These are phyloP conservation scores for Tilletia walkeri DNA, from an alignment of 1,284 basidiomycete genomes.

Conservation along the genomic window DNA sequence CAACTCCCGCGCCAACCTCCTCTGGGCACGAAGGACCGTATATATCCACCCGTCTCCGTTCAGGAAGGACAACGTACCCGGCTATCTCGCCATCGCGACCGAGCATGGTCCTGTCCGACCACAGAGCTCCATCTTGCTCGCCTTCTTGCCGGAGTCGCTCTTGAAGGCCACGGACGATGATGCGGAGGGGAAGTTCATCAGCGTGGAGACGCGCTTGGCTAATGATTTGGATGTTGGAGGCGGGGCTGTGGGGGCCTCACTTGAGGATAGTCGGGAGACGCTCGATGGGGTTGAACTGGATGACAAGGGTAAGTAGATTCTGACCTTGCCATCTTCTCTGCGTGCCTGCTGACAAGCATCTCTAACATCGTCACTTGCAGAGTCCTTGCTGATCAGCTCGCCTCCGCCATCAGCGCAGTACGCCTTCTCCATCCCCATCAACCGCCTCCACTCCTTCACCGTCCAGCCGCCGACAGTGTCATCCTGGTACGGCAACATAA, in stretches of 20 bases:
- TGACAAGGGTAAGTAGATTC: constrained; percentile 14
- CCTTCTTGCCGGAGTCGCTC: constrained; percentile 66
- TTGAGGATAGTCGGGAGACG: constrained; percentile 66
- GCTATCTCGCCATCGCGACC: constrained; percentile 62
- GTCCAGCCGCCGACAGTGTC: constrained; percentile 65
- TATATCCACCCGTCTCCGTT: constrained; percentile 78
- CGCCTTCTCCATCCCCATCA: constrained; percentile 87
- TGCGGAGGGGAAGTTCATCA: constrained; percentile 82
- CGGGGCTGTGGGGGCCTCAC: constrained; percentile 42
- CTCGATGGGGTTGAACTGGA: constrained; percentile 26
- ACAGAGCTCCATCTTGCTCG: constrained; percentile 32
- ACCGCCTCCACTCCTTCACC: constrained; percentile 83
- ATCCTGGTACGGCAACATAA: constrained; percentile 71
- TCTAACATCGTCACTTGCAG: constrained; percentile 13
- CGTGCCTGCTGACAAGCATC: background rate
- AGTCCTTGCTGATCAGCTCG: constrained; percentile 34
- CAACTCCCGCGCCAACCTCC: constrained; percentile 12
- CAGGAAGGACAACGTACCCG: constrained; percentile 85
- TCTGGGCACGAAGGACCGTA: constrained; percentile 27
- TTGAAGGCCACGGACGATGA: constrained; percentile 60
- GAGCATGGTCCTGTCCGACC: constrained; percentile 23
- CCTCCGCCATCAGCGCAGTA: constrained; percentile 63
- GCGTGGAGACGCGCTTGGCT: constrained; percentile 70
- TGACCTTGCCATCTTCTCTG: background rate
- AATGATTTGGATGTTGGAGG: constrained; percentile 24